Conservation (phyloP, 257 asterid species). For the Schizonepeta tenuifolia region DNA sequence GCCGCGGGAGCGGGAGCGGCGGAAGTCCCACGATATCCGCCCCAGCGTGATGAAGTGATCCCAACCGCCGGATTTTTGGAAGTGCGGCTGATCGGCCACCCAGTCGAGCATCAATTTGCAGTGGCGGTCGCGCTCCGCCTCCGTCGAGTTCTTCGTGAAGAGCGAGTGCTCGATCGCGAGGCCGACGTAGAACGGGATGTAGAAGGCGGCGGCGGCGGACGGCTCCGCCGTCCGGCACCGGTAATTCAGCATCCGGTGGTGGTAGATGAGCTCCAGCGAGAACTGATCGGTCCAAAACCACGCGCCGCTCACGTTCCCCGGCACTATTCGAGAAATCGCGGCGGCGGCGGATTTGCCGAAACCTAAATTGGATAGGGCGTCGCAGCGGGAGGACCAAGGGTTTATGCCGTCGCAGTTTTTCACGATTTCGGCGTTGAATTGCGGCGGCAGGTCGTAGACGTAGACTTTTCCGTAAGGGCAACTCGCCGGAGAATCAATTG, state of each 20-base stretch:
- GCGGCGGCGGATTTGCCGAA: slow-evolving; percentile 56
- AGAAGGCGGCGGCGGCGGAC: slow-evolving; percentile 58
- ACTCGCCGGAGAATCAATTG: background rate
- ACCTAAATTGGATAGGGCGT: slow-evolving; percentile 65
- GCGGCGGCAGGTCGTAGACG: slow-evolving; percentile 56
- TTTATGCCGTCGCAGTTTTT: slow-evolving; percentile 52
- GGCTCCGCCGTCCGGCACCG: slow-evolving; percentile 60
- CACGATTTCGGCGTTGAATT: slow-evolving; percentile 53
- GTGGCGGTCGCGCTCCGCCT: slow-evolving; percentile 62
- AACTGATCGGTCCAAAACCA: slow-evolving; percentile 90
- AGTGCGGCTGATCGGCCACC: slow-evolving; percentile 54
- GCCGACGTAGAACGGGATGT: slow-evolving; percentile 76
- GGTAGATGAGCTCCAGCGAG: slow-evolving; percentile 61
- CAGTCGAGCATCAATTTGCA: slow-evolving; percentile 61
- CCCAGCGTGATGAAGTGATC: slow-evolving; percentile 78
- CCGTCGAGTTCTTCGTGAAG: slow-evolving; percentile 44
- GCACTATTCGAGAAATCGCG: slow-evolving; percentile 40
- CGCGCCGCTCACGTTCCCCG: slow-evolving; percentile 42
- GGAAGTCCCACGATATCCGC: slow-evolving; percentile 84
- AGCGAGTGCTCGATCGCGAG: slow-evolving; percentile 67
- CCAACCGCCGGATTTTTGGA: slow-evolving; percentile 57
- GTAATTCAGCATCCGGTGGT: slow-evolving; percentile 60
- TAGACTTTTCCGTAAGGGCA: slow-evolving; percentile 62
- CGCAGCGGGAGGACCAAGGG: slow-evolving; percentile 75
- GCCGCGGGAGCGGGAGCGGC: slow-evolving; percentile 59